A percentile compares a stretch with the other conserved stretches of the same genome.
These are phyloP conservation scores for Colletotrichum chrysophilum DNA, from an alignment of 2,329 filamentous ascomycete species.

Conservation along the genomic window DNA sequence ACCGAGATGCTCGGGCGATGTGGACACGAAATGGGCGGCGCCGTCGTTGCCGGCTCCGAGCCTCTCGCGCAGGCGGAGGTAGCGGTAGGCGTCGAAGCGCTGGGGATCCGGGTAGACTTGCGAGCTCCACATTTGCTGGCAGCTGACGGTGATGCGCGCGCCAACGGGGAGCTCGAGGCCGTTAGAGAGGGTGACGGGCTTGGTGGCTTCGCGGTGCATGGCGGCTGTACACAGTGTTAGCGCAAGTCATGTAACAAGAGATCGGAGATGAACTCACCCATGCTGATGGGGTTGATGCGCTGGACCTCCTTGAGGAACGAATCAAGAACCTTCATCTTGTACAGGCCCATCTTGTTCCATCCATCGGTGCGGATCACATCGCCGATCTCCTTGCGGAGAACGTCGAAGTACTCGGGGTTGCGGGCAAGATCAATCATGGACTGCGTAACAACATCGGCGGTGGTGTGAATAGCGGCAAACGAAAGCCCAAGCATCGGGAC, in stretches of 20 bases:
- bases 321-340: conserved; percentile 17
- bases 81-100: conserved; percentile 12
- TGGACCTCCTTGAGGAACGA: conserved; percentile 17
- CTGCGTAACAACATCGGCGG: conserved; percentile 24
- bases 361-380: conserved; percentile 23
- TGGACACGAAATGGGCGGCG: conserved; percentile 33
- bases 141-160: conserved; percentile 9
- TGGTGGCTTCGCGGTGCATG: conserved; percentile 14
- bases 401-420: conserved; percentile 25
- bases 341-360: conserved; percentile 12
- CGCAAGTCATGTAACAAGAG: background rate
- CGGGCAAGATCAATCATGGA: conserved; percentile 25
- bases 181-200: conserved; percentile 14
- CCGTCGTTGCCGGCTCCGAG: conserved; percentile 19
- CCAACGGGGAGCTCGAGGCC: conserved; percentile 15
- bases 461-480: conserved; percentile 29
- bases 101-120: conserved; percentile 4
- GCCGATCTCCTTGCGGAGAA: conserved; percentile 27
- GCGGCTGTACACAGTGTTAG: background rate
- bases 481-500: conserved; percentile 21
- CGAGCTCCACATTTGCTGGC: conserved; percentile 3
- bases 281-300: conserved; percentile 5
- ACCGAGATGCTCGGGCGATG: conserved; percentile 28
- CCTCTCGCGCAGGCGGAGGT: conserved; percentile 13
- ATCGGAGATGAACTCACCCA: background rate